Evolutionary conservation across 306 rosid species (phyloP).

Genomic region (Acacia crassicarpa): DNA sequence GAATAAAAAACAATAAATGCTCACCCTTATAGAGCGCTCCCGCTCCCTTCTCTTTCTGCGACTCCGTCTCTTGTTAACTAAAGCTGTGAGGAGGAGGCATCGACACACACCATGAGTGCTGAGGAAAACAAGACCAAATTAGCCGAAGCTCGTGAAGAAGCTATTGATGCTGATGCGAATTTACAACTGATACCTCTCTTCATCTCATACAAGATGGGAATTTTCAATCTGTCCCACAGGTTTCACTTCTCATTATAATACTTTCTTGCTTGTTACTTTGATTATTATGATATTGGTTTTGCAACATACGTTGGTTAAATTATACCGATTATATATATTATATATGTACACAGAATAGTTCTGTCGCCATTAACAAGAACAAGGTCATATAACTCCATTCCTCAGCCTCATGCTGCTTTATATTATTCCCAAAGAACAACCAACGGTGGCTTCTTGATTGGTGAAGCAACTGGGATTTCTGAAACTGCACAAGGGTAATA

Average conservation of each 20-base stretch:
- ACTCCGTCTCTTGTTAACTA: neutral
- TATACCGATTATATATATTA: no score
- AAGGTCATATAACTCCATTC: conserved; percentile 18
- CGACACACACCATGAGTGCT: neutral
- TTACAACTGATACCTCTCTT: neutral
- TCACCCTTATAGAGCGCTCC: neutral
- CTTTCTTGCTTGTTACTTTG: no score
- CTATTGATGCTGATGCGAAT: neutral
- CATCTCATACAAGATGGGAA: neutral
- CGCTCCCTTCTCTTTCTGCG: neutral
- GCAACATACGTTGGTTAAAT: no score
- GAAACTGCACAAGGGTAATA: conserved; percentile 56
- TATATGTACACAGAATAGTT: neutral
- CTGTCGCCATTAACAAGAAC: neutral
- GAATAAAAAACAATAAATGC: neutral
- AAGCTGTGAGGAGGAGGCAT: neutral
- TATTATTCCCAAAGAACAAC: conserved; percentile 54
- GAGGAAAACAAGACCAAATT: neutral
- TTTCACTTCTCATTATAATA: neutral
- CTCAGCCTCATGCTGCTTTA: conserved; percentile 51
- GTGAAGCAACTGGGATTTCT: conserved; percentile 54
- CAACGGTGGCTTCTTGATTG: conserved; percentile 47
- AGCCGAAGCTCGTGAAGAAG: neutral
- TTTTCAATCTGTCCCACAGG: neutral
- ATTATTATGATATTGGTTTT: no score